These are phyloP conservation scores for Botrytis byssoidea DNA, from an alignment of 2,329 filamentous ascomycete species.

Conservation along the genomic window DNA sequence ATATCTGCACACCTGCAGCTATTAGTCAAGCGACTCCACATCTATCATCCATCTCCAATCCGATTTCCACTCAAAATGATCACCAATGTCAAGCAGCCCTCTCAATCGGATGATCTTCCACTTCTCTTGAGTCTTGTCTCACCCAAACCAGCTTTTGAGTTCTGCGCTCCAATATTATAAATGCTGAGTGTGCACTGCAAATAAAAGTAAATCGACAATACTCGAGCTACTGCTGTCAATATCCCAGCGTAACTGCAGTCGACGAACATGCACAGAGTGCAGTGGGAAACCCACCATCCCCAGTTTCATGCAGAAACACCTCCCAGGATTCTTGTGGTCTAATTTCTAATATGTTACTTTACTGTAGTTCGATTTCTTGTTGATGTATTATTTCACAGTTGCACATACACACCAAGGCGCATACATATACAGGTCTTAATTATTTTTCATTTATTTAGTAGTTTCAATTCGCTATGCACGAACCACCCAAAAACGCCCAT, in stretches of 20 bases:
- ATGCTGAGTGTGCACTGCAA: neutral
- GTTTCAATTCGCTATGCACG: constrained; percentile 11
- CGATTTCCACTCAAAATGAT: neutral
- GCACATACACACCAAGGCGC: neutral
- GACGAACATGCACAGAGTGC: neutral
- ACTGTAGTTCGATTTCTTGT: neutral
- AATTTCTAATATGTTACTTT: neutral
- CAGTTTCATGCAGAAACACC: neutral
- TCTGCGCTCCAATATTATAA: neutral
- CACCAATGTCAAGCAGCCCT: neutral
- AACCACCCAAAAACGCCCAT: constrained; percentile 8
- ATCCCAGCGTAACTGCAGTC: neutral
- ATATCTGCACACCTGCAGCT: neutral
- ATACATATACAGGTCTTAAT: neutral
- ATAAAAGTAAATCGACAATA: neutral
- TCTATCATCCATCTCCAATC: neutral
- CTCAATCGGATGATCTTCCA: neutral
- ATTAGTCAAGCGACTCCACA: neutral
- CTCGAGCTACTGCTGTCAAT: neutral
- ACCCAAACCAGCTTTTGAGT: neutral
- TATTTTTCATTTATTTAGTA: constrained; percentile 7
- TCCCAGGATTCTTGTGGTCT: neutral
- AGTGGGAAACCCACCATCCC: neutral
- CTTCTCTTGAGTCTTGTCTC: neutral
- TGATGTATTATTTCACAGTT: neutral